Percentiles rank a stretch among this genome's conserved stretches.
phyloP scores from a whole-genome alignment of 352 stramenopile genomes.

The Phytophthora constricta region DNA sequence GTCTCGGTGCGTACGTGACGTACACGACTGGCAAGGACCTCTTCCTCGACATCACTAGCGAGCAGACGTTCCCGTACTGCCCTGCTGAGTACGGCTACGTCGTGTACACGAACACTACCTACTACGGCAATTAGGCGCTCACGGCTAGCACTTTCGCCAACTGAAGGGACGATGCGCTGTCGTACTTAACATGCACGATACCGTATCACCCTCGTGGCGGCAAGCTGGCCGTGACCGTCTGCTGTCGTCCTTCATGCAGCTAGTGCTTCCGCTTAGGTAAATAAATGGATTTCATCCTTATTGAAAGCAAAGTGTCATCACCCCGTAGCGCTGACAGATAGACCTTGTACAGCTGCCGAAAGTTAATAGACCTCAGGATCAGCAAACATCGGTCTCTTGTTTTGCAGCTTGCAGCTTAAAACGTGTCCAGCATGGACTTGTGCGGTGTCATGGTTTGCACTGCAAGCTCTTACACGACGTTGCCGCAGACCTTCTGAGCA shows the following conservation, averaged over 20 bases:
- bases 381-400: too few species aligned
- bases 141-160: conserved; percentile 23
- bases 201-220: conserved; percentile 13
- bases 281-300: conserved; percentile 43
- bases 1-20: conserved; percentile 48
- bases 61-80: conserved; percentile 61
- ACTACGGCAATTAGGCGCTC: conserved; percentile 33
- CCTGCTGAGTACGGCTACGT: conserved; percentile 44
- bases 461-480: conserved; percentile 39
- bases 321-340: too few species aligned
- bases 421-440: too few species aligned
- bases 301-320: conserved; percentile 26
- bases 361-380: too few species aligned
- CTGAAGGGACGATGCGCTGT: conserved; percentile 19
- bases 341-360: too few species aligned
- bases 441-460: too few species aligned
- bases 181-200: conserved; percentile 14
- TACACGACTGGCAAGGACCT: conserved; percentile 42
- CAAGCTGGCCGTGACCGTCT: conserved; percentile 30
- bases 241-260: conserved; percentile 22
- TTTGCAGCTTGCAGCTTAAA: too few species aligned
- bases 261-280: conserved; percentile 32
- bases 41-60: conserved; percentile 35
- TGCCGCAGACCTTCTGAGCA: conserved; percentile 67
- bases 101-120: conserved; percentile 52